A percentile compares a stretch with the other conserved stretches of the same genome.
Conservation (phyloP, 169 alveolate species). For the Plasmodium knowlesi region DNA sequence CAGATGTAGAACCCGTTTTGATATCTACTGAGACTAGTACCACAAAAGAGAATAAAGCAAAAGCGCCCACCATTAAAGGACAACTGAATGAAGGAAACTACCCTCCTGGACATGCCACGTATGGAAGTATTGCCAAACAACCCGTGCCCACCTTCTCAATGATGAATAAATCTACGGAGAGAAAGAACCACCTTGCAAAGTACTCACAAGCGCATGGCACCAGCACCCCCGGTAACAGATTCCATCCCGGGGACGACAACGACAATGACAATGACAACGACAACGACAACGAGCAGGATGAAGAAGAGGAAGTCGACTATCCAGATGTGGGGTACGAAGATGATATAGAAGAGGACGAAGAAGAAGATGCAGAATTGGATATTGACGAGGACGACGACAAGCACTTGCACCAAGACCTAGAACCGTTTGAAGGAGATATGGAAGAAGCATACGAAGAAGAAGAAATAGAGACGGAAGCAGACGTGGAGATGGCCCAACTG, state of each 20-base stretch:
- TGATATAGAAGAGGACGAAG: background rate
- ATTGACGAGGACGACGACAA: background rate
- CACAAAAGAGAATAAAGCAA: background rate
- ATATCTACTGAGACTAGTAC: background rate
- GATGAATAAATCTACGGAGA: background rate
- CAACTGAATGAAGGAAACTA: background rate
- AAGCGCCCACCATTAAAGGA: background rate
- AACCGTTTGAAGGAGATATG: background rate
- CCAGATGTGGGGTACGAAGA: background rate
- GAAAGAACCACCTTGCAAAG: background rate
- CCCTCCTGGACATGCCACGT: background rate
- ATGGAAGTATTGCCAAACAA: background rate
- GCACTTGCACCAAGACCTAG: background rate
- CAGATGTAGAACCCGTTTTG: background rate
- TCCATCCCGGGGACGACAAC: background rate
- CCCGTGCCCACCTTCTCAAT: background rate
- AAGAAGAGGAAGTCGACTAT: background rate
- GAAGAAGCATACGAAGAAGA: background rate
- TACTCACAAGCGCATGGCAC: background rate
- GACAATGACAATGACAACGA: too few relatives aligned
- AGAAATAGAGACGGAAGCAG: background rate
- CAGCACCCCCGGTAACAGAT: background rate
- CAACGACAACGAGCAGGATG: too few relatives aligned
- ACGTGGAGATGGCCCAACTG: background rate
- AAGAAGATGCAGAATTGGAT: background rate